Evolutionary conservation across 2,329 filamentous ascomycete genomes (phyloP).

Genomic region (Cladosporium sp.): DNA sequence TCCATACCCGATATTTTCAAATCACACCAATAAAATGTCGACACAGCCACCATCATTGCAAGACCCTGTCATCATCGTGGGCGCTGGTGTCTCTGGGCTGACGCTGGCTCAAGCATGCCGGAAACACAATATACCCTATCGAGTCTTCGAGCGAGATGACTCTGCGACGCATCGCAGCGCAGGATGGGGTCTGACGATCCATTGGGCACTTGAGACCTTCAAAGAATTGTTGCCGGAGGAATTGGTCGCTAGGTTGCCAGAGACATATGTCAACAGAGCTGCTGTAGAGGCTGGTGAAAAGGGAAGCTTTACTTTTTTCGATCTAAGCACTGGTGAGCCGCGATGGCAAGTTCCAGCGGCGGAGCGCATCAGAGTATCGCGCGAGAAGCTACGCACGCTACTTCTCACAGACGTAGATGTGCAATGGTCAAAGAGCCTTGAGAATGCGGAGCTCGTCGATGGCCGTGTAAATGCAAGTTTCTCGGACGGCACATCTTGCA

Average conservation of each 20-base stretch:
- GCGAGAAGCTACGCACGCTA: constrained; percentile 15
- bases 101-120: constrained; percentile 19
- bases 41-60: neutral
- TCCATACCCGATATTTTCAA: neutral
- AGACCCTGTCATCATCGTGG: constrained; percentile 19
- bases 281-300: constrained; percentile 46
- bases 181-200: constrained; percentile 59
- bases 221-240: constrained; percentile 48
- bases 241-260: constrained; percentile 43
- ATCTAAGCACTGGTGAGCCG: constrained; percentile 45
- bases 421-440: constrained; percentile 16
- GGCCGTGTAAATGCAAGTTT: constrained; percentile 1
- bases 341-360: constrained; percentile 24
- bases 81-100: constrained; percentile 20
- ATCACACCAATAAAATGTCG: constrained; percentile 6
- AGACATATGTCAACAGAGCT: constrained; percentile 52
- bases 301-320: constrained; percentile 53
- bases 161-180: constrained; percentile 12
- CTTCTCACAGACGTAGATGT: constrained; percentile 15
- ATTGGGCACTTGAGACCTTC: constrained; percentile 57
- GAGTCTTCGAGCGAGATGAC: constrained; percentile 21
- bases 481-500: constrained; percentile 55
- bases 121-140: constrained; percentile 16
- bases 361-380: constrained; percentile 10
- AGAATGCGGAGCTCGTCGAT: neutral